Evolutionary conservation across 192 early-diverging fungal species (phyloP), one percentile per base, ranked within the genome.

Genomic region (Lobulomyces angularis): DNA sequence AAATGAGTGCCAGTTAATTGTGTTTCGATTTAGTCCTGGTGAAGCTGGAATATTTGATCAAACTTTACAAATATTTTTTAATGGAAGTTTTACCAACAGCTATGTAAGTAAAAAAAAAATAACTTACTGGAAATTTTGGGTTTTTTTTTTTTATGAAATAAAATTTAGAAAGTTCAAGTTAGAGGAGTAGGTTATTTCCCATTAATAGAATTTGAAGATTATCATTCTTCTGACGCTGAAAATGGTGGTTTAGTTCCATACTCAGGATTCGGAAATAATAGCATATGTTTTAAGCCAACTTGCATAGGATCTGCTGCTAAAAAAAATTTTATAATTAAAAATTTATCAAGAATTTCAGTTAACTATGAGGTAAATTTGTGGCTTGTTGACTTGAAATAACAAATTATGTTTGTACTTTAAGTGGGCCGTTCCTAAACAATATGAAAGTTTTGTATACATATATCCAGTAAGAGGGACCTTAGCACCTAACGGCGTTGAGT

Each of bases 391-490:
- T n/a, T 45, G 12, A n/a, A 5, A 25, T 41, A 11, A 1, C 17
- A 2, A 2, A 17, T 17, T 19, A 19, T 27, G 33, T 41, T 17
- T 17, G 2, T 19, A 21, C 22, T 29, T 33, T 17, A 27, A 70
- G 64, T 73, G 70, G 70, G 35, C 43, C 16, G 62, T 73, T 43
- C 70, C 70, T 27, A 57, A 42, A 22, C 63, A 67, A 34, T 67
- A 67, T 46, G 14, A 34, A 18, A 39, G 38, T 17, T 40, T 66
- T 41, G 63, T 67, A 11, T 56, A 61, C 1, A 58, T 73, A n/a
- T 39, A 57, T 24, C 70, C 70, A 1, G 22, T 27, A 3, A 37
- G 33, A 3, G 70, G 67, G 2, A 23, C 6, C 12, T 46, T 73
- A 8, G 19, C 28, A 4, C 44, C 70, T 4, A 66, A 73, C 34